phyloP scores from a whole-genome alignment of 2,329 filamentous ascomycete species.

The Pseudogymnoascus sp. region DNA sequence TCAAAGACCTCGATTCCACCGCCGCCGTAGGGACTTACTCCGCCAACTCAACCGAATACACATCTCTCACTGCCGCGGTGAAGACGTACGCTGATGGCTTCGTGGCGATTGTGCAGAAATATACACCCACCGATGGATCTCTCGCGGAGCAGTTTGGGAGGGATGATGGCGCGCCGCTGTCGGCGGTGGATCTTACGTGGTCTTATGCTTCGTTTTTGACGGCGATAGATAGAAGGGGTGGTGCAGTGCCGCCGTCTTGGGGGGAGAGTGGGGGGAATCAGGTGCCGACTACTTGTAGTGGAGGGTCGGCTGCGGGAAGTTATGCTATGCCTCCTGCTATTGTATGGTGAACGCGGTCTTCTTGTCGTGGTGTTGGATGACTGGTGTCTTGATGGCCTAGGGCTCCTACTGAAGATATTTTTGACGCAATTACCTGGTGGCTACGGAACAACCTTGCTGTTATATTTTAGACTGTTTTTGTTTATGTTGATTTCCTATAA shows the following conservation, averaged over 20 bases:
- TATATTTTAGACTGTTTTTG: not conserved
- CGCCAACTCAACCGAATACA: slow-evolving; percentile 27
- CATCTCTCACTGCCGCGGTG: slow-evolving; percentile 38
- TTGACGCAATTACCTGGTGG: too few species aligned
- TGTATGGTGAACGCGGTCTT: not conserved
- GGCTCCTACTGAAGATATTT: too few species aligned
- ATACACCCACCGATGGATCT: slow-evolving; percentile 54
- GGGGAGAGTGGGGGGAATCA: not conserved
- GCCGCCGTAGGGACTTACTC: slow-evolving; percentile 55
- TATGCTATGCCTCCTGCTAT: not conserved
- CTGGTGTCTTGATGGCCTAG: not conserved
- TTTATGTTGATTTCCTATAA: not conserved
- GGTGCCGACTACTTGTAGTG: not conserved
- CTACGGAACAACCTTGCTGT: not conserved
- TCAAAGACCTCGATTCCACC: slow-evolving; percentile 59
- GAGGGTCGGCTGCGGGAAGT: not conserved
- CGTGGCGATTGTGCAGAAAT: slow-evolving; percentile 42
- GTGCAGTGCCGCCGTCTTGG: slow-evolving; percentile 53
- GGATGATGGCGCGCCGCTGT: slow-evolving; percentile 47
- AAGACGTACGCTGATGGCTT: slow-evolving; percentile 58
- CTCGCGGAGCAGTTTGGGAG: slow-evolving; percentile 62
- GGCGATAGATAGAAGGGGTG: slow-evolving; percentile 49
- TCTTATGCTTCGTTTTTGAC: slow-evolving; percentile 67
- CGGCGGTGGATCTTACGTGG: slow-evolving; percentile 67
- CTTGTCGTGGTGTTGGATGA: too few species aligned